A percentile compares a stretch with the other conserved stretches of the same genome.
phyloP scores from a whole-genome alignment of 176 grass and related monocot species.

The Typha latifolia region DNA sequence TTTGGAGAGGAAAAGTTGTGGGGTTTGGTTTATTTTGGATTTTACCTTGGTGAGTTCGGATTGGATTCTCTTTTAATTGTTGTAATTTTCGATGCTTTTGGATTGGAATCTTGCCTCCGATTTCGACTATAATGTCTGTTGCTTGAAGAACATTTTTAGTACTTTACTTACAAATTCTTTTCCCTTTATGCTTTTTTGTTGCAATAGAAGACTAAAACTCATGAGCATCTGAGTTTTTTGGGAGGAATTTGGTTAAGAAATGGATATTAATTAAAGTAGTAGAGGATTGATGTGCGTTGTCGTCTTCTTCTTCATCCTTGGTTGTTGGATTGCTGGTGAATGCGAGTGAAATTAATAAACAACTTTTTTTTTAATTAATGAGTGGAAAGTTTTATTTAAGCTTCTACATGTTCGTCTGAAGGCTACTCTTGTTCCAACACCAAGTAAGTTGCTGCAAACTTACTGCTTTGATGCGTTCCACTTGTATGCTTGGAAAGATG shows the following conservation, averaged over 20 bases:
- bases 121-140: too few species aligned
- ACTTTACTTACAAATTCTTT: too few species aligned
- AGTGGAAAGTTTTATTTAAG: conserved; percentile 17
- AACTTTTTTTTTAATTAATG: conserved; percentile 1
- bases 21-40: too few species aligned
- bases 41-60: too few species aligned
- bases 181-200: not conserved
- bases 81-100: too few species aligned
- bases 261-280: not conserved
- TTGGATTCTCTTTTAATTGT: too few species aligned
- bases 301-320: not conserved
- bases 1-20: too few species aligned
- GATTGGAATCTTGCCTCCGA: too few species aligned
- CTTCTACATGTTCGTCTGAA: conserved; percentile 34
- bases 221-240: not conserved
- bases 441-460: conserved; percentile 16
- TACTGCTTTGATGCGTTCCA: too few species aligned
- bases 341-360: conserved; percentile 25
- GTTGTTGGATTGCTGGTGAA: conserved; percentile 29
- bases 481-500: too few species aligned
- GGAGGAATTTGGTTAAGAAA: not conserved
- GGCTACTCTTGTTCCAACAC: conserved; percentile 26
- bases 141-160: too few species aligned
- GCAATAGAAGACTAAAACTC: not conserved
- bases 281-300: not conserved